These are phyloP conservation scores for Pichia inconspicua DNA, from an alignment of 1,139 yeast genomes.

Conservation along the genomic window DNA sequence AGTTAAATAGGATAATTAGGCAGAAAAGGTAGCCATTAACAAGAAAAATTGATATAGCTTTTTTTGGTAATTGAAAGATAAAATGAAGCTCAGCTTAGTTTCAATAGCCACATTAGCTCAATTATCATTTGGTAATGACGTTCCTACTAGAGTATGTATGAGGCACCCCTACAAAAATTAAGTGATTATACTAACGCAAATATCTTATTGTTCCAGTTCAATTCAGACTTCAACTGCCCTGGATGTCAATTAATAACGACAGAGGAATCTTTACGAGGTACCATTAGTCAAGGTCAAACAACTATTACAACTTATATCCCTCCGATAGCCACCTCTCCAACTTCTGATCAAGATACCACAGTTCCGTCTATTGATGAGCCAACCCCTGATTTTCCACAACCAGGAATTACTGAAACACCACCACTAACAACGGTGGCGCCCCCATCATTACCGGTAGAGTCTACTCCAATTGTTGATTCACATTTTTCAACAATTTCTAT, in stretches of 20 bases:
- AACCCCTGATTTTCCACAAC: background rate
- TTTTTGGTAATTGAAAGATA: background rate
- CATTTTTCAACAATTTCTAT: too few relatives aligned
- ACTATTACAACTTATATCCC: slow-evolving; percentile 11
- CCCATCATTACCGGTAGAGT: background rate
- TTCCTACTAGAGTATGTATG: background rate
- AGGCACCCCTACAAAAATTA: background rate
- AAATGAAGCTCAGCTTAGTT: background rate
- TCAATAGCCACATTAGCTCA: background rate
- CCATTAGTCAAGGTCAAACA: slow-evolving; percentile 16
- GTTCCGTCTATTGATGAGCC: background rate
- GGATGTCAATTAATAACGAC: slow-evolving; percentile 29
- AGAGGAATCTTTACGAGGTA: slow-evolving; percentile 24
- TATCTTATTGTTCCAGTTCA: slow-evolving; percentile 6
- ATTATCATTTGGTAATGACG: background rate
- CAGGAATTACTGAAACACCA: background rate
- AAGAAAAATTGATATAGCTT: too few relatives aligned
- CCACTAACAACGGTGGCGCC: background rate
- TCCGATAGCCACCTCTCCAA: slow-evolving; percentile 1
- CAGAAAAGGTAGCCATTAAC: background rate
- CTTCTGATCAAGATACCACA: slow-evolving; percentile 1
- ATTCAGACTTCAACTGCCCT: slow-evolving; percentile 27
- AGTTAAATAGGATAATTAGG: background rate
- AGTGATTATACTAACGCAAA: background rate
- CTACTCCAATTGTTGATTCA: background rate